Evolutionary conservation across 2,329 filamentous ascomycete genomes (phyloP).

Genomic region (Drechslerella coelobrocha): DNA sequence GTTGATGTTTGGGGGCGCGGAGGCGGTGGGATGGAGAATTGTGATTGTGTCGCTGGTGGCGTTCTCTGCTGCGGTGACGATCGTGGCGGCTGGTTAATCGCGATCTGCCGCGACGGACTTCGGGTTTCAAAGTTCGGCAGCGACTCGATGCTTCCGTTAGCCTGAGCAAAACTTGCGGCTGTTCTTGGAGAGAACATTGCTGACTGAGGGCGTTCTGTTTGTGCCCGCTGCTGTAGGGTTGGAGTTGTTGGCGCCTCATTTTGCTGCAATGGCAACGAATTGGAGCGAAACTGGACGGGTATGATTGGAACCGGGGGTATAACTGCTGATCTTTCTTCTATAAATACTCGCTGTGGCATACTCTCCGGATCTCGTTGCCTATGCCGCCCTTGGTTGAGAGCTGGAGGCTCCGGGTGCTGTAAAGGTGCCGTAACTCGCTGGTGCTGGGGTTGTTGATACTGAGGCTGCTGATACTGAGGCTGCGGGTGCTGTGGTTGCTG

Average conservation of each 20-base stretch:
- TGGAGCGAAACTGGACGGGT: constrained; percentile 38
- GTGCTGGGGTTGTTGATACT: constrained; percentile 9
- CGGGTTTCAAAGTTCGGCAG: constrained; percentile 35
- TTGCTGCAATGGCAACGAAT: constrained; percentile 39
- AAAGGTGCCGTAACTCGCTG: too few relatives aligned
- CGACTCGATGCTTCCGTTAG: constrained; percentile 35
- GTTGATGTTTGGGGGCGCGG: not conserved
- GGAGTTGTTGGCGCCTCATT: constrained; percentile 19
- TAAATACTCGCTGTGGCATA: constrained; percentile 40
- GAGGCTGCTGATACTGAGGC: not conserved
- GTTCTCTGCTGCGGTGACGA: constrained; percentile 9
- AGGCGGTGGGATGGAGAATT: constrained; percentile 18
- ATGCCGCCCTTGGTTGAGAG: constrained; percentile 1
- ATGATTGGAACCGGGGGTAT: constrained; percentile 44
- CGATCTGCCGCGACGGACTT: constrained; percentile 15
- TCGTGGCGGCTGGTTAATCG: constrained; percentile 4
- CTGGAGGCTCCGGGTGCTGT: constrained; percentile 4
- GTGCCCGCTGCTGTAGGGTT: constrained; percentile 31
- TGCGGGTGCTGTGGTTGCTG: not conserved
- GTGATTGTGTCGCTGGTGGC: constrained; percentile 13
- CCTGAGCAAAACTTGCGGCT: constrained; percentile 6
- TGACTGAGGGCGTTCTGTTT: constrained; percentile 40
- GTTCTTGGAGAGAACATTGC: constrained; percentile 29
- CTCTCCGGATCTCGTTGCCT: constrained; percentile 39
- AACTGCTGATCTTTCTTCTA: constrained; percentile 17